Conservation (phyloP, 257 asterid species). For the Plantago elongata region DNA sequence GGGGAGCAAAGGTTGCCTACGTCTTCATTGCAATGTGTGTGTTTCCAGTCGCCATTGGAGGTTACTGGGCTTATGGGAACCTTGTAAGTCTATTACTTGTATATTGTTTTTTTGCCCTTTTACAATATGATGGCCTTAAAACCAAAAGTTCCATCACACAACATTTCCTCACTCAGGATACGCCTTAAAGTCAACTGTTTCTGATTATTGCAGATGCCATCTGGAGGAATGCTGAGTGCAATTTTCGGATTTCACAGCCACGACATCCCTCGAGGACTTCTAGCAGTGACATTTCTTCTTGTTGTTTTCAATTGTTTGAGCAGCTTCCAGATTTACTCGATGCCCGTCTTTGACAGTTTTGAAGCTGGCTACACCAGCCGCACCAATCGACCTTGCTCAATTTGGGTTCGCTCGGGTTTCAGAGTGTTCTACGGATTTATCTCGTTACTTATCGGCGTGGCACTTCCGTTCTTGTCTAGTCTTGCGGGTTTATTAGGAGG, state of each 20-base stretch:
- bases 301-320: constrained; percentile 98
- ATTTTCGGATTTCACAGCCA: constrained; percentile 70
- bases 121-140: neutral
- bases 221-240: constrained; percentile 82
- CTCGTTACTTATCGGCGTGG: constrained; percentile 82
- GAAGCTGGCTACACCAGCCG: constrained; percentile 92
- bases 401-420: constrained; percentile 97
- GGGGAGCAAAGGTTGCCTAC: constrained; percentile 90
- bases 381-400: constrained; percentile 84
- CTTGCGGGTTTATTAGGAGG: constrained; percentile 94
- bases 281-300: constrained; percentile 75
- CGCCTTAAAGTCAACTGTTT: neutral
- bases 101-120: neutral
- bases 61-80: constrained; percentile 97
- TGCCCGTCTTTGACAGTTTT: constrained; percentile 96
- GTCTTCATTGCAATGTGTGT: constrained; percentile 78
- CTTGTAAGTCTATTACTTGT: constrained; percentile 50
- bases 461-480: constrained; percentile 91
- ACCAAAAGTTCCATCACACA: neutral
- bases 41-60: constrained; percentile 94
- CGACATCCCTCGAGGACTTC: constrained; percentile 78
- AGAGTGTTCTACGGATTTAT: constrained; percentile 79
- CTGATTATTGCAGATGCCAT: constrained; percentile 66
- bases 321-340: constrained; percentile 96
- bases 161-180: neutral